Conservation (phyloP, 2,329 filamentous ascomycete genomes). For the Elsinoe necatrix region DNA sequence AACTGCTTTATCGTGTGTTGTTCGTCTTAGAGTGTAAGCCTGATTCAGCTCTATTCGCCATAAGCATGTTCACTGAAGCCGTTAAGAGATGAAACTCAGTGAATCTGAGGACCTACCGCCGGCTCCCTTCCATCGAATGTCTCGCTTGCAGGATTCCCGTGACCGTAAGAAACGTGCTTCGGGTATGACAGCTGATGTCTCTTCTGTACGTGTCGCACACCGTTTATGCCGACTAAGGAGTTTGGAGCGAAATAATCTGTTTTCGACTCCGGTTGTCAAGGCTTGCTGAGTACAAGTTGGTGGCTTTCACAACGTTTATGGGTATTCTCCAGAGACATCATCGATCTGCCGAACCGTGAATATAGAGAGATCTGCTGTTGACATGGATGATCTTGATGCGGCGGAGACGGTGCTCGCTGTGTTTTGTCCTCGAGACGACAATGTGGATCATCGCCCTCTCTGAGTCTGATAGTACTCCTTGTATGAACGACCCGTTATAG, state of each 20-base stretch:
- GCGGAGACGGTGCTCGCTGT: neutral
- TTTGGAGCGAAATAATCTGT: neutral
- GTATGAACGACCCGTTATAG: neutral
- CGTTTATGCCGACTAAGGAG: neutral
- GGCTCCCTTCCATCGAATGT: conserved; percentile 1
- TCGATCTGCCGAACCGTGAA: conserved; percentile 7
- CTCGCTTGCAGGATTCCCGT: conserved; percentile 1
- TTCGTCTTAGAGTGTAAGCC: neutral
- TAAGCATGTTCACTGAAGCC: conserved; percentile 14
- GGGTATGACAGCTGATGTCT: conserved; percentile 7
- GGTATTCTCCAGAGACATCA: conserved; percentile 7
- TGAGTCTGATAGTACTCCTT: neutral
- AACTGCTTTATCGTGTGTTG: conserved; percentile 8
- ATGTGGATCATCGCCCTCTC: neutral
- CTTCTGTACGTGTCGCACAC: neutral
- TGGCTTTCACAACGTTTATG: neutral
- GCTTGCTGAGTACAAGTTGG: neutral
- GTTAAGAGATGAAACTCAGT: conserved; percentile 10
- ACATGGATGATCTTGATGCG: neutral
- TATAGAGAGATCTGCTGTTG: neutral
- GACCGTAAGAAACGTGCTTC: neutral
- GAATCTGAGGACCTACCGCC: neutral
- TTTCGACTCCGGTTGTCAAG: neutral
- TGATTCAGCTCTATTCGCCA: conserved; percentile 11
- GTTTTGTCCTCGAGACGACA: neutral